Evolutionary conservation across 345 rosid genomes (phyloP), one percentile per base, ranked within the genome.

Genomic region (Sisymbrium irio): DNA sequence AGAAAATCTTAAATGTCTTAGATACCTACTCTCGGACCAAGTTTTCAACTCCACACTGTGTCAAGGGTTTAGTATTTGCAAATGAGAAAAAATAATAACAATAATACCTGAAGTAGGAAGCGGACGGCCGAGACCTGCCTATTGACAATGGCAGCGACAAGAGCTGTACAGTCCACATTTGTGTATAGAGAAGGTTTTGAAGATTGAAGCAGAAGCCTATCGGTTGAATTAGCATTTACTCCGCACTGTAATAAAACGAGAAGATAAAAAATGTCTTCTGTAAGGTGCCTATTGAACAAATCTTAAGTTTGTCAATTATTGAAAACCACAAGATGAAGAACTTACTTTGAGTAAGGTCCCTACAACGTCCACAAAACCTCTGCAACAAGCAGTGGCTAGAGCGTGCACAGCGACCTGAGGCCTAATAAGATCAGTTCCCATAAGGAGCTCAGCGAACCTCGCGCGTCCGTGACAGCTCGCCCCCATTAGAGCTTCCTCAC

Each of bases 401-500:
- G 92, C 97, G 69, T 95, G 98, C 49, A 92, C 93, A 50, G 96
- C 89, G 13, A 90, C 82, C 62, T 84, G 93, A 71, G 99, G 88
- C 72, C 96, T 85, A 72, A 92, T 83, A 67, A 95, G 79, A 82
- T 95, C 99, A 77, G 97, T 83, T 62, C 82, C 85, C 91, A 95
- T 84, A 49, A 95, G 96, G 73, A 89, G 81, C 80, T 85, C 92
- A n/a, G 85, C 88, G 1, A 78, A 69, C 78, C 80, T 78, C 19
- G 97, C 83, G 40, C 71, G 89, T 47, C 97, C 98, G 49, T 90
- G 91, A 68, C 83, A 86, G 85, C 98, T 83, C 20, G 97, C 91
- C 67, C 85, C 99, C 62, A 89, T 74, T 62, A 95, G 62, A 68
- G 97, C 96, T 80, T 95, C 98, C 85, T 95, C 98, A 71, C 99